Percentiles rank a stretch among this genome's conserved stretches.
Conservation (phyloP, 176 grass and related monocot species). For the Juncus inflexus region DNA sequence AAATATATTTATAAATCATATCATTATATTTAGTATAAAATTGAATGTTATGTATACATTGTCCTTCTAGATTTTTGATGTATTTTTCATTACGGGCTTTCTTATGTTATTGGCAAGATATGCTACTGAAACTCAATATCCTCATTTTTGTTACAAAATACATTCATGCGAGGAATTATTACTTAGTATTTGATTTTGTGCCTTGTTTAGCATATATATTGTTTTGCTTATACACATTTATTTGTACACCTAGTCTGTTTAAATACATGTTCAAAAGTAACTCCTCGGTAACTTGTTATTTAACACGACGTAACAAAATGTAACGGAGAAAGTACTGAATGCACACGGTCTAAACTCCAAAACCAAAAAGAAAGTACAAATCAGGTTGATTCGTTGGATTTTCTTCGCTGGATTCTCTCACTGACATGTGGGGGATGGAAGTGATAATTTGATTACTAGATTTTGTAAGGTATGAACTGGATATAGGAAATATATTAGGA, state of each 20-base stretch:
- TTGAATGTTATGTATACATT: too few relatives aligned
- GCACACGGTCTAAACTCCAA: not conserved
- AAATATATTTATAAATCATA: too few relatives aligned
- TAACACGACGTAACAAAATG: not conserved
- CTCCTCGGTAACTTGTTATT: constrained; percentile 19
- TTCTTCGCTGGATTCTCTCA: not conserved
- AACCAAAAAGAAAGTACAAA: too few relatives aligned
- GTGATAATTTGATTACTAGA: not conserved
- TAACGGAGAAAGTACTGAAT: not conserved
- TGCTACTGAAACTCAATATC: too few relatives aligned
- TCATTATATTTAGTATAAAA: too few relatives aligned
- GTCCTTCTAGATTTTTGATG: too few relatives aligned
- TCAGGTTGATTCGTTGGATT: too few relatives aligned
- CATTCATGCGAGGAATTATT: too few relatives aligned
- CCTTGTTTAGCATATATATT: not conserved
- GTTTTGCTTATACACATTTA: not conserved
- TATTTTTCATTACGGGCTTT: too few relatives aligned
- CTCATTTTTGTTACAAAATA: too few relatives aligned
- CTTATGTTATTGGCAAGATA: too few relatives aligned
- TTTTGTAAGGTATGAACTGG: not conserved
- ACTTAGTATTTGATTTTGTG: too few relatives aligned
- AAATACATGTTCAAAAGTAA: not conserved
- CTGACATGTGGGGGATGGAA: not conserved
- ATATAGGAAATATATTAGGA: not conserved
- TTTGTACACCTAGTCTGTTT: not conserved